Evolutionary conservation across 331 rosid species (phyloP), one percentile per base, ranked within the genome.

Genomic region (Telfairia occidentalis): DNA sequence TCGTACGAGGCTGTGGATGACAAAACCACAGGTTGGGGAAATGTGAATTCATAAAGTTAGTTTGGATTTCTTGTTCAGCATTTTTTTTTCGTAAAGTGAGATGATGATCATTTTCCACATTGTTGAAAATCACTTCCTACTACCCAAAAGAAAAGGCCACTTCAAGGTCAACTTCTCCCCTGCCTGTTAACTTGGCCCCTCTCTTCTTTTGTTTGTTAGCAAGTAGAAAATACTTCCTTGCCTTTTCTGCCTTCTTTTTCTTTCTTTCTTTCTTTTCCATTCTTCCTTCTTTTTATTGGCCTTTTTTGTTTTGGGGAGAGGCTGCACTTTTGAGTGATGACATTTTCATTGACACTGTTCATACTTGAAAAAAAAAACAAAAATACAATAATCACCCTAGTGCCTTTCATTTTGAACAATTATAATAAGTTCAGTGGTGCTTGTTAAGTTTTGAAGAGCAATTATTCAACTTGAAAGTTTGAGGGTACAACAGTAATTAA

Each of bases 1-100:
- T 86, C 88, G 15, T 80, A 84, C 57, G 86, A 79, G 79, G 48
- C 85, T 66, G 85, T 86, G 28, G 79, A 72, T 37, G 90, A 86
- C 80, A 81, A 49, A 64, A 86, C 82, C 81, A 86, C 90, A 75
- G 90, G 90, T 46, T 46, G 64, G 21, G 80, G 15, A 53, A 16
- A 46, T 81, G 30, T 78, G 48, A 26, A 64, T 35, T 63, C 19
- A 23, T 60, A 18, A 64, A 19, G 30, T 64, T 64, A 18, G 9
- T 65, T 1, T 50, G 6, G 13, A 11, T 30, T 28, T 26, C 2
- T 60, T 28, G 24, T 49, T 37, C 16, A 34, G 21, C 3, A 21
- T 18, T 24, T 42, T 43, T 69, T 57, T 66, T 73, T 53, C n/a
- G 26, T 55, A 13, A 32, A 16, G 21, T 38, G 28, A 16, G 61